A percentile compares a stretch with the other conserved stretches of the same genome.
Evolutionary conservation across 345 rosid species (phyloP).

Genomic region (Laguncularia racemosa): DNA sequence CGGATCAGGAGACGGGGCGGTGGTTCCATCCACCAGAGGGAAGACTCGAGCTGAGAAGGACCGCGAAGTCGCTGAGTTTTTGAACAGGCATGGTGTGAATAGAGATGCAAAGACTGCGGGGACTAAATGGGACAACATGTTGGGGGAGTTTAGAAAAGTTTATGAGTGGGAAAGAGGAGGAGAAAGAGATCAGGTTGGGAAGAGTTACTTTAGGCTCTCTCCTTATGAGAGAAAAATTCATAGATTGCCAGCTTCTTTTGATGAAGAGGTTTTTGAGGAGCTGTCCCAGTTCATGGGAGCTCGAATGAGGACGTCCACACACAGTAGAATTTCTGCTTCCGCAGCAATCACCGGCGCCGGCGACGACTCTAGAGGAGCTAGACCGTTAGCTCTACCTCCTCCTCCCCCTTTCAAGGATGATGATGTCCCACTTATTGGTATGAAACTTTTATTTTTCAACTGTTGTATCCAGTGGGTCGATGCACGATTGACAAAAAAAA

Average conservation of each 20-base stretch:
- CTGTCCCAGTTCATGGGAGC: slow-evolving; percentile 90
- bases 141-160: slow-evolving; percentile 93
- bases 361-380: slow-evolving; percentile 22
- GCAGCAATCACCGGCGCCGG: slow-evolving; percentile 12
- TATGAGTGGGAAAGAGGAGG: slow-evolving; percentile 91
- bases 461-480: too few species aligned
- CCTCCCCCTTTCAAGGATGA: slow-evolving; percentile 61
- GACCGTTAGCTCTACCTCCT: slow-evolving; percentile 32
- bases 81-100: slow-evolving; percentile 68
- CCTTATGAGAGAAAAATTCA: slow-evolving; percentile 86
- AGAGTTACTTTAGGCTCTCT: slow-evolving; percentile 93
- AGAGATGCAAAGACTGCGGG: slow-evolving; percentile 95
- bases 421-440: slow-evolving; percentile 39
- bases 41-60: slow-evolving; percentile 96
- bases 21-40: slow-evolving; percentile 37
- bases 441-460: neutral
- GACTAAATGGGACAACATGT: slow-evolving; percentile 99
- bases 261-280: slow-evolving; percentile 92
- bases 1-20: slow-evolving; percentile 20
- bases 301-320: slow-evolving; percentile 54
- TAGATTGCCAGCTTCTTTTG: slow-evolving; percentile 91
- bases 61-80: slow-evolving; percentile 82
- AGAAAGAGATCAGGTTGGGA: slow-evolving; percentile 63
- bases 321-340: slow-evolving; percentile 25
- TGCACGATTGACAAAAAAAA: too few species aligned